A percentile compares a stretch with the other conserved stretches of the same genome.
phyloP scores from a whole-genome alignment of 345 rosid genomes.

The Gossypium bickii region DNA sequence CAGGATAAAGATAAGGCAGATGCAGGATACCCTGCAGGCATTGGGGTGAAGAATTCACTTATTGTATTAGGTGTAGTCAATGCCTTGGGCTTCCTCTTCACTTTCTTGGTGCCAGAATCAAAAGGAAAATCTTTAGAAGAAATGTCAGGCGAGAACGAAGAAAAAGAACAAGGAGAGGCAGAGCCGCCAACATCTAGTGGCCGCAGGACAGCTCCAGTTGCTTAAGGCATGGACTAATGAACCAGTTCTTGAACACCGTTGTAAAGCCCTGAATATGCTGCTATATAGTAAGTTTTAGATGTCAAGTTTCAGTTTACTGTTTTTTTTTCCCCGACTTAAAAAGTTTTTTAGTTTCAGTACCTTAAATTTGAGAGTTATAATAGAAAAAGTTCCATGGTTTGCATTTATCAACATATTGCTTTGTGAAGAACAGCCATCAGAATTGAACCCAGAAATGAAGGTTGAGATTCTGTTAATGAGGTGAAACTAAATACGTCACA shows the following conservation, averaged over 20 bases:
- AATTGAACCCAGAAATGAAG: not conserved
- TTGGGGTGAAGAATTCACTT: conserved; percentile 73
- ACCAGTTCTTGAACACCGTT: not conserved
- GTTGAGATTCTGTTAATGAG: too few relatives aligned
- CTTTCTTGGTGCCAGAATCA: conserved; percentile 82
- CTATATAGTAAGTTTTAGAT: not conserved
- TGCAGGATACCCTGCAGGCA: conserved; percentile 83
- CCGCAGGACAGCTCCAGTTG: conserved; percentile 25
- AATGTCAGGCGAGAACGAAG: conserved; percentile 15
- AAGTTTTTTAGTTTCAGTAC: not conserved
- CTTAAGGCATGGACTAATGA: conserved; percentile 15
- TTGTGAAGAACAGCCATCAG: not conserved
- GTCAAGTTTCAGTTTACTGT: not conserved
- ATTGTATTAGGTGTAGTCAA: conserved; percentile 35
- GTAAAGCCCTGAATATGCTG: not conserved
- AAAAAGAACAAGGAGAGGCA: conserved; percentile 8
- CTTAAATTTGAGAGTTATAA: not conserved
- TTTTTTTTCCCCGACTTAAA: not conserved
- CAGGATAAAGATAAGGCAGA: conserved; percentile 65
- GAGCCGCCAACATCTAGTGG: conserved; percentile 13
- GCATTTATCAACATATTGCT: not conserved
- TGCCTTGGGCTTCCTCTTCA: conserved; percentile 55
- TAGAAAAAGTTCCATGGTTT: too few relatives aligned
- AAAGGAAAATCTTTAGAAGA: conserved; percentile 81
- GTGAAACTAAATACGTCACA: not conserved